Evolutionary conservation across 1,284 basidiomycete genomes (phyloP).

Genomic region (Melampsora occidentalis): DNA sequence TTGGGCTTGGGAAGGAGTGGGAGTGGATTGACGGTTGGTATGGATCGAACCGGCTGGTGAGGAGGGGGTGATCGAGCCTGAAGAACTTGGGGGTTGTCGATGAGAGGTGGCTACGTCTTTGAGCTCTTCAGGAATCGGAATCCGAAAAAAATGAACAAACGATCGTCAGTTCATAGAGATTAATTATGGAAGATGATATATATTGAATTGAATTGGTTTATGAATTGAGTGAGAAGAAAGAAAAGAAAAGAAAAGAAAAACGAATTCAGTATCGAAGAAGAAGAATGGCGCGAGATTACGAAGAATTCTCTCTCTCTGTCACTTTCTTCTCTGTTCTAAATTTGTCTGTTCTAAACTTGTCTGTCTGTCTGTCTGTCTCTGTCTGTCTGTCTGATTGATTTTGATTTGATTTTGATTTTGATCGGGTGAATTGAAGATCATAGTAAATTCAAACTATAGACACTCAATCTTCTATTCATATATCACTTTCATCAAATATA

Average conservation of each 20-base stretch:
- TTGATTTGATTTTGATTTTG: no score
- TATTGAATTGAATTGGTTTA: background rate
- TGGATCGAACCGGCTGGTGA: background rate
- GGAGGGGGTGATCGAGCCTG: background rate
- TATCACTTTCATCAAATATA: background rate
- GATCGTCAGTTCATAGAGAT: no score
- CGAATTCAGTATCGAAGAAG: no score
- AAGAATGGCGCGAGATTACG: no score
- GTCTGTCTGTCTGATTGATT: no score
- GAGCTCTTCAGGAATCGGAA: background rate
- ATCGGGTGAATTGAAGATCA: background rate
- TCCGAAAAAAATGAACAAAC: no score
- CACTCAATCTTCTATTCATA: background rate
- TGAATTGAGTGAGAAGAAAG: background rate
- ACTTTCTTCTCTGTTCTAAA: no score
- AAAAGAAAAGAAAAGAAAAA: background rate
- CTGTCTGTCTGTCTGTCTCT: no score
- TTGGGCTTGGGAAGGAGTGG: background rate
- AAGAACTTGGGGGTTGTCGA: background rate
- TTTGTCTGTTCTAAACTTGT: no score
- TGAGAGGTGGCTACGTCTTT: constrained; percentile 9
- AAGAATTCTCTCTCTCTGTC: background rate
- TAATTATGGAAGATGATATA: no score
- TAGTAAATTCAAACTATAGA: no score
- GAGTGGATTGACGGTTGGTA: background rate